Evolutionary conservation across 2,329 filamentous ascomycete species (phyloP).

Genomic region (Hymenoscyphus fructigenus): DNA sequence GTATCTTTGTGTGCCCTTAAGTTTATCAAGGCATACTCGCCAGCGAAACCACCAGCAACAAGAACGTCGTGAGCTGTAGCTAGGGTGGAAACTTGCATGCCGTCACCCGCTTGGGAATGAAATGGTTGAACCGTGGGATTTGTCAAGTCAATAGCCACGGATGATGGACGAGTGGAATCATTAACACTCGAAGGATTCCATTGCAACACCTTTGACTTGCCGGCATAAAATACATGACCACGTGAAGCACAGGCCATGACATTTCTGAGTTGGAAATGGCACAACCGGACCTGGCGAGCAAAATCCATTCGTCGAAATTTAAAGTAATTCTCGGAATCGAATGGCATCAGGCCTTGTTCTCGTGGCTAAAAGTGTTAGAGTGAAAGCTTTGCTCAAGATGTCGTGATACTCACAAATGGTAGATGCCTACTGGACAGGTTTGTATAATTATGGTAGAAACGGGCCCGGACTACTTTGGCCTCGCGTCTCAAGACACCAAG

Average conservation of each 20-base stretch:
- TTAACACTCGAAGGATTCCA: slow-evolving; percentile 51
- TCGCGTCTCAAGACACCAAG: slow-evolving; percentile 50
- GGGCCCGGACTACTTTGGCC: slow-evolving; percentile 48
- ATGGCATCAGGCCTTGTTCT: slow-evolving; percentile 20
- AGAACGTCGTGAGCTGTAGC: slow-evolving; percentile 37
- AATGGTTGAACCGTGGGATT: slow-evolving; percentile 30
- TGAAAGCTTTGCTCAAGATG: not conserved
- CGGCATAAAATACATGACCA: slow-evolving; percentile 58
- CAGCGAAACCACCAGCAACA: slow-evolving; percentile 41
- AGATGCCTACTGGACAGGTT: slow-evolving; percentile 50
- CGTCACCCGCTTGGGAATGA: slow-evolving; percentile 19
- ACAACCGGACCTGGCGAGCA: slow-evolving; percentile 51
- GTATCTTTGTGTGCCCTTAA: slow-evolving; percentile 33
- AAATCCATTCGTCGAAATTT: slow-evolving; percentile 58
- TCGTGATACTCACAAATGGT: slow-evolving; percentile 46
- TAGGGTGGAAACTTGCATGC: slow-evolving; percentile 37
- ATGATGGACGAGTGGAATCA: slow-evolving; percentile 14
- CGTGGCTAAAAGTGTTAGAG: slow-evolving; percentile 17
- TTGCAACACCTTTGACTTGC: slow-evolving; percentile 48
- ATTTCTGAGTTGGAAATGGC: slow-evolving; percentile 68
- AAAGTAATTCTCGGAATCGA: slow-evolving; percentile 47
- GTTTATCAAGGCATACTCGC: slow-evolving; percentile 41
- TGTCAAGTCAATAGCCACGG: slow-evolving; percentile 32
- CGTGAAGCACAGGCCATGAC: slow-evolving; percentile 57
- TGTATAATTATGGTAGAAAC: slow-evolving; percentile 58